phyloP scores from a whole-genome alignment of 805 yeast species.

The Hanseniaspora lachancei region DNA sequence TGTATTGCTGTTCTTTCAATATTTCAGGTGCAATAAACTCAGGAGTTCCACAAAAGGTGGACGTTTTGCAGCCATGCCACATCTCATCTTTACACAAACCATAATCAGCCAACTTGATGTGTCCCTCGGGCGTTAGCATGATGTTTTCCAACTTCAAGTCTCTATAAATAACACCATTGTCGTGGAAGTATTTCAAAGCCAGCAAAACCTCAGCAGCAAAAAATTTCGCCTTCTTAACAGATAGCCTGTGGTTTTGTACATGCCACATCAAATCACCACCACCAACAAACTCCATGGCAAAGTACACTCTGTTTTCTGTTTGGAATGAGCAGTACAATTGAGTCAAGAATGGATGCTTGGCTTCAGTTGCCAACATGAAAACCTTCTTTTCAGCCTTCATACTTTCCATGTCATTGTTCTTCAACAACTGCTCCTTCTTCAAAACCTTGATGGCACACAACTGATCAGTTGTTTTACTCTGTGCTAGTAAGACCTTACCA shows the following conservation, averaged over 20 bases:
- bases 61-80: constrained; percentile 75
- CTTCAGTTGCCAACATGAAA: constrained; percentile 66
- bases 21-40: constrained; percentile 99
- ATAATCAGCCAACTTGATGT: constrained; percentile 91
- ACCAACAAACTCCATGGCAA: constrained; percentile 94
- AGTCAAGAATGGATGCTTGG: constrained; percentile 83
- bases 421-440: constrained; percentile 89
- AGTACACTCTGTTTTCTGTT: constrained; percentile 91
- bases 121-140: constrained; percentile 77
- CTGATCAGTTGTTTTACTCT: constrained; percentile 66
- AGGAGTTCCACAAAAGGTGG: constrained; percentile 97
- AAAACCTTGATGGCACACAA: constrained; percentile 92
- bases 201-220: constrained; percentile 93
- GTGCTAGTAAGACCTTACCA: constrained; percentile 96
- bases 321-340: constrained; percentile 92
- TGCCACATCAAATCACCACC: constrained; percentile 99
- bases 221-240: constrained; percentile 85
- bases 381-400: constrained; percentile 91
- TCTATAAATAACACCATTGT: constrained; percentile 89
- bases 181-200: constrained; percentile 87
- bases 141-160: constrained; percentile 93
- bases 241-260: constrained; percentile 80
- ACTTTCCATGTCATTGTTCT: constrained; percentile 91
- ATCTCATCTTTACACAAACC: constrained; percentile 92
- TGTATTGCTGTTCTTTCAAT: constrained; percentile 80